phyloP scores from a whole-genome alignment of 108 stramenopile species.

The Aureococcus anophagefferens region DNA sequence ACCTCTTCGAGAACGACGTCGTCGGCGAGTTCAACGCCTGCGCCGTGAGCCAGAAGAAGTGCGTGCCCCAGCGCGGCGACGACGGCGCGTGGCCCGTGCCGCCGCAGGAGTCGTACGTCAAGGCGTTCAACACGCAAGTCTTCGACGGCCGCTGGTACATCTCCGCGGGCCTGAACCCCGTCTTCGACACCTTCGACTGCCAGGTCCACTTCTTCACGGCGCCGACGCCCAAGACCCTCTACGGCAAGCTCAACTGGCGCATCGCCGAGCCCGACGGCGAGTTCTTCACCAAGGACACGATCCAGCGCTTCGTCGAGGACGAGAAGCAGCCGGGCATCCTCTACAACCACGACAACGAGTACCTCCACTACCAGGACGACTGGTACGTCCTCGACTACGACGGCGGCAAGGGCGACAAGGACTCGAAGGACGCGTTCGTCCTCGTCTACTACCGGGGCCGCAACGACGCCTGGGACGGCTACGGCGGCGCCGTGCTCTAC shows the following conservation, averaged over 20 bases:
- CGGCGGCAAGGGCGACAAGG: conserved; percentile 51
- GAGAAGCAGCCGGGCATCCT: conserved; percentile 59
- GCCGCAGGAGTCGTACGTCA: conserved; percentile 43
- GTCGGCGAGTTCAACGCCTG: conserved; percentile 93
- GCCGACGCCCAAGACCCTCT: conserved; percentile 67
- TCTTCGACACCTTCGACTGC: conserved; percentile 90
- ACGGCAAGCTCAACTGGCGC: conserved; percentile 82
- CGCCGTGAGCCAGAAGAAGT: conserved; percentile 75
- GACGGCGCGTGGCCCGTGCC: conserved; percentile 82
- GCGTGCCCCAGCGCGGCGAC: conserved; percentile 78
- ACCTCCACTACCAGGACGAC: conserved; percentile 90
- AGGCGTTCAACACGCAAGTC: conserved; percentile 67
- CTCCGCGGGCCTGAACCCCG: conserved; percentile 75
- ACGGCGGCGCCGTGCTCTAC: conserved; percentile 88
- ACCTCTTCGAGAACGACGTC: conserved; percentile 85
- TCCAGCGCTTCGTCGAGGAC: conserved; percentile 83
- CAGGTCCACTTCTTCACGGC: conserved; percentile 94
- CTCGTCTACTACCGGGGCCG: conserved; percentile 85
- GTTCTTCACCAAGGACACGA: conserved; percentile 79
- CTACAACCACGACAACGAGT: conserved; percentile 93
- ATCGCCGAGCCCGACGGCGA: conserved; percentile 90
- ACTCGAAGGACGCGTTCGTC: conserved; percentile 69
- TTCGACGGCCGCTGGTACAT: conserved; percentile 87
- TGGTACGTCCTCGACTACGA: conserved; percentile 92
- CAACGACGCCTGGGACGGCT: conserved; percentile 94